Evolutionary conservation across 176 grass and related monocot genomes (phyloP).

Genomic region (Musa beccarii): DNA sequence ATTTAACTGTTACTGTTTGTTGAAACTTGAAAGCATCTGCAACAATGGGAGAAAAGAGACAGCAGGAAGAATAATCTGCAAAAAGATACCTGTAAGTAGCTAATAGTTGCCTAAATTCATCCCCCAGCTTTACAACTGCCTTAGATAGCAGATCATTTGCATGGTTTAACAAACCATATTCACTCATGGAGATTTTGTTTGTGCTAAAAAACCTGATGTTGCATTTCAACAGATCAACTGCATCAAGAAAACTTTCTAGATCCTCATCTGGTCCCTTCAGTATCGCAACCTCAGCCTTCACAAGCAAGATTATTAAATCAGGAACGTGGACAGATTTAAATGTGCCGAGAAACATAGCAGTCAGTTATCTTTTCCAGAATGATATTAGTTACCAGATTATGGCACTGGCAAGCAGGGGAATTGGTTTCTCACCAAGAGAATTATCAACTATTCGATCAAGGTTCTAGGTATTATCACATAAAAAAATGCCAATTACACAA

Average conservation of each 20-base stretch:
- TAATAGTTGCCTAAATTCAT: constrained; percentile 76
- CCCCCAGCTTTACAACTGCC: constrained; percentile 64
- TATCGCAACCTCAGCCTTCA: constrained; percentile 70
- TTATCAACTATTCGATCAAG: not conserved
- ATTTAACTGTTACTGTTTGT: not conserved
- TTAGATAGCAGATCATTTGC: constrained; percentile 63
- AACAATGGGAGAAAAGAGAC: no score
- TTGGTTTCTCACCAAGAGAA: not conserved
- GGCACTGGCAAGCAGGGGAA: not conserved
- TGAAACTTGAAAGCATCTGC: no score
- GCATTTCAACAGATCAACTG: constrained; percentile 68
- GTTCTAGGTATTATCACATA: not conserved
- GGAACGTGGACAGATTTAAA: not conserved
- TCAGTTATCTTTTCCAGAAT: not conserved
- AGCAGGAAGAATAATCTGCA: not conserved
- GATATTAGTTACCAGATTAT: not conserved
- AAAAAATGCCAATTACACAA: not conserved
- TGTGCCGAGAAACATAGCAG: not conserved
- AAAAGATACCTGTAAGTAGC: constrained; percentile 47
- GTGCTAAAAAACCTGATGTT: constrained; percentile 55
- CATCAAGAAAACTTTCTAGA: constrained; percentile 74
- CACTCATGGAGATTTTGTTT: constrained; percentile 67
- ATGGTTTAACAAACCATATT: constrained; percentile 55
- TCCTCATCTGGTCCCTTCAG: constrained; percentile 82
- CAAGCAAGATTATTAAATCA: not conserved